Evolutionary conservation across 805 yeast species (phyloP).

Genomic region (Cephaloascus fragrans): DNA sequence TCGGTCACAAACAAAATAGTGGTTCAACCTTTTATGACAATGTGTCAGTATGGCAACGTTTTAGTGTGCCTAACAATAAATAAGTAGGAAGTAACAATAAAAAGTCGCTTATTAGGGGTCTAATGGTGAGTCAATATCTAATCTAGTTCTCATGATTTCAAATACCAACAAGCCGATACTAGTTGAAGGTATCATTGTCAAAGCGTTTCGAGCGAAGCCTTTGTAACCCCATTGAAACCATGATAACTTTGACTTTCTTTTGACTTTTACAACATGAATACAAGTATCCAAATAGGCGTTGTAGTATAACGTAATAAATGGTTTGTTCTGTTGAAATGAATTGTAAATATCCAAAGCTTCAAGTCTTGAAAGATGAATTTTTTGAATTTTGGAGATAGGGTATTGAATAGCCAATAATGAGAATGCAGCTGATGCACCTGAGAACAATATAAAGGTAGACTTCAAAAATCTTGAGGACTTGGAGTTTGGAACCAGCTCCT

Average conservation of each 20-base stretch:
- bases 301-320: constrained; percentile 46
- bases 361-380: constrained; percentile 65
- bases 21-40: too few relatives aligned
- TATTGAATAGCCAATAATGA: constrained; percentile 71
- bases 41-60: too few relatives aligned
- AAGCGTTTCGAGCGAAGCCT: constrained; percentile 66
- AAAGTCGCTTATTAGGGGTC: too few relatives aligned
- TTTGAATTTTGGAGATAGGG: constrained; percentile 74
- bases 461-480: constrained; percentile 40
- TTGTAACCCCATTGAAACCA: constrained; percentile 66
- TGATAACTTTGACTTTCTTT: constrained; percentile 40
- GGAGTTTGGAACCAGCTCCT: constrained; percentile 4
- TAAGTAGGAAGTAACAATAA: too few relatives aligned
- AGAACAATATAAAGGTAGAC: constrained; percentile 63
- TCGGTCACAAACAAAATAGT: too few relatives aligned
- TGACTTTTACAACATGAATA: constrained; percentile 45
- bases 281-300: constrained; percentile 73
- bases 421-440: constrained; percentile 83
- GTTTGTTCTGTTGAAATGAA: constrained; percentile 14
- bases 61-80: too few relatives aligned
- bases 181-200: constrained; percentile 79
- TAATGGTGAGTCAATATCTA: too few relatives aligned
- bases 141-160: constrained; percentile 60
- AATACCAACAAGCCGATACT: constrained; percentile 78
- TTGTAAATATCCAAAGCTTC: constrained; percentile 69